Conservation (phyloP, 257 asterid genomes). For the Plectranthus barbatus region DNA sequence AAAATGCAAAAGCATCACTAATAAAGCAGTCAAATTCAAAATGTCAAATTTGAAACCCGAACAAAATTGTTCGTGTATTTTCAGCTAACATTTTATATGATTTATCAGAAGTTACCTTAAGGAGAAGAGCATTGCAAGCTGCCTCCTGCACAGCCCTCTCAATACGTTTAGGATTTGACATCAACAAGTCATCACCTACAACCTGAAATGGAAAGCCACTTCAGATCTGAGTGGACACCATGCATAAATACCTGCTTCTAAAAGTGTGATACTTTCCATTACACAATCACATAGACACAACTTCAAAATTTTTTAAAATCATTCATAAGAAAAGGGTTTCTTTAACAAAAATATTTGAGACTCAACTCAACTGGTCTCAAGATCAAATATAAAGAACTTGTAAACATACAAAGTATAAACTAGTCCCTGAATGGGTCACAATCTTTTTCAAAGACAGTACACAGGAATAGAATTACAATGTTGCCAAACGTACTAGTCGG, state of each 20-base stretch:
- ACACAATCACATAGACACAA: neutral
- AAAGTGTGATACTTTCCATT: neutral
- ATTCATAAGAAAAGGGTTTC: neutral
- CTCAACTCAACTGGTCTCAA: neutral
- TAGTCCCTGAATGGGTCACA: neutral
- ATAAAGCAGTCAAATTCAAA: neutral
- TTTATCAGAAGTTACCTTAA: conserved; percentile 51
- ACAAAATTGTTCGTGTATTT: neutral
- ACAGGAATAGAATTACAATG: neutral
- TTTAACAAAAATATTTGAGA: neutral
- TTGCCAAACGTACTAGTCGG: neutral
- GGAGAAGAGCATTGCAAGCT: conserved; percentile 79
- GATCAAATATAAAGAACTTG: neutral
- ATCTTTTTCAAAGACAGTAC: neutral
- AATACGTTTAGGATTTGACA: conserved; percentile 85
- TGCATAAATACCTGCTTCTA: neutral
- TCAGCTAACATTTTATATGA: conserved; percentile 6
- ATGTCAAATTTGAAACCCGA: neutral
- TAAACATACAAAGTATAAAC: neutral
- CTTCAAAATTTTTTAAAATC: neutral
- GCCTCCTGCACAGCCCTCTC: conserved; percentile 82
- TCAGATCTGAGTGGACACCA: conserved; percentile 5
- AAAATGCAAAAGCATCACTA: neutral
- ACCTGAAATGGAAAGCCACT: conserved; percentile 46
- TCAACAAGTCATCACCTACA: conserved; percentile 79